Conservation (phyloP, 306 rosid genomes). For the Hippophae gyantsensis region DNA sequence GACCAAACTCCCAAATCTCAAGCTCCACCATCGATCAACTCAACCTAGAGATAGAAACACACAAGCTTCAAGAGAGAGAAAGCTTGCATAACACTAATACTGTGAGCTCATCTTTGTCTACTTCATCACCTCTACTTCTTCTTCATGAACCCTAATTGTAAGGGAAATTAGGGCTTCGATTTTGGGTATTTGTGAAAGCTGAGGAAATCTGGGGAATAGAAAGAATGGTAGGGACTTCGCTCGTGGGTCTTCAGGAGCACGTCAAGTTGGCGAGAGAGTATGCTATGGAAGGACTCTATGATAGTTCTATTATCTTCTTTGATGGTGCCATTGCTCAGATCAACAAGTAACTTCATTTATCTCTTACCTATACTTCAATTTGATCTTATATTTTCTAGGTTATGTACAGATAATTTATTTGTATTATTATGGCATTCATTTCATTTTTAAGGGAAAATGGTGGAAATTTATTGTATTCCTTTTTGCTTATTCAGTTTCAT, state of each 20-base stretch:
- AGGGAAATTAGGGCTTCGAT: slow-evolving; percentile 6
- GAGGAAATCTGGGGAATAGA: background rate
- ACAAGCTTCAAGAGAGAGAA: slow-evolving; percentile 5
- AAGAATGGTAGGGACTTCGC: slow-evolving; percentile 52
- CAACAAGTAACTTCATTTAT: slow-evolving; percentile 50
- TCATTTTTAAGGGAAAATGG: too few species aligned
- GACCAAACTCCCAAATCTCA: background rate
- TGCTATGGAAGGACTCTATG: slow-evolving; percentile 89
- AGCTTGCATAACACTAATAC: background rate
- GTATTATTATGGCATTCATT: too few species aligned
- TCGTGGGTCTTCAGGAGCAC: slow-evolving; percentile 86
- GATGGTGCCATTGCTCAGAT: slow-evolving; percentile 97
- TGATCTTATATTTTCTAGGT: slow-evolving; percentile 2
- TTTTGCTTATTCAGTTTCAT: too few species aligned
- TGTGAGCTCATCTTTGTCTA: too few species aligned
- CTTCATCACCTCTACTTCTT: slow-evolving; percentile 3
- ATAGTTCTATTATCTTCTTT: slow-evolving; percentile 86
- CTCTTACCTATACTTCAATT: background rate
- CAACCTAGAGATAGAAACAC: slow-evolving; percentile 6
- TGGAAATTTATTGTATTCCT: too few species aligned
- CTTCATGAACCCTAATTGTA: background rate
- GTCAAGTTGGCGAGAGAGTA: slow-evolving; percentile 89
- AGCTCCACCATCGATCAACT: slow-evolving; percentile 13
- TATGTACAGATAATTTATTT: background rate
- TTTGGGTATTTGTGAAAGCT: background rate